Percentiles rank a stretch among this genome's conserved stretches.
phyloP scores from a whole-genome alignment of 768 basidiomycete species.

The Boletus reticulatus region DNA sequence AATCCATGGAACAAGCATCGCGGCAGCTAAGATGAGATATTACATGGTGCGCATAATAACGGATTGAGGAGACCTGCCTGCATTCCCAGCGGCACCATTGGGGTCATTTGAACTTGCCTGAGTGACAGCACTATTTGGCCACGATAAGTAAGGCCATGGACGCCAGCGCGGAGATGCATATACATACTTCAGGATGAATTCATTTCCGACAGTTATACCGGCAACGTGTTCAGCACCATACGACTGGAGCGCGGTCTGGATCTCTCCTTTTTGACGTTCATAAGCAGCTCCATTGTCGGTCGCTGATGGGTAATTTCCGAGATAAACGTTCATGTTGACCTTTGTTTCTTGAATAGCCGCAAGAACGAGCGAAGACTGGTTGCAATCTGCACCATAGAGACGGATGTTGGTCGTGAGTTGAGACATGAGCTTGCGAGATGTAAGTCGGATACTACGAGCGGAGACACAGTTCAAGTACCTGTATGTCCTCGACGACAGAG shows the following conservation, averaged over 20 bases:
- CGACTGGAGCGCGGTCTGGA: constrained; percentile 65
- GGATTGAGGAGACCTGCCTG: constrained; percentile 15
- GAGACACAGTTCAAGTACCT: constrained; percentile 41
- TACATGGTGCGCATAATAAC: neutral
- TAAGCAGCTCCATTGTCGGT: constrained; percentile 72
- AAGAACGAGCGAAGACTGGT: constrained; percentile 76
- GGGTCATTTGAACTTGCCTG: constrained; percentile 48
- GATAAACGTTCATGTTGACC: constrained; percentile 77
- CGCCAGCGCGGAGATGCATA: constrained; percentile 28
- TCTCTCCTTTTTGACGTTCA: constrained; percentile 63
- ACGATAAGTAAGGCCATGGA: constrained; percentile 1
- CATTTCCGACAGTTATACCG: constrained; percentile 91
- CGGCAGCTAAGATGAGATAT: constrained; percentile 43
- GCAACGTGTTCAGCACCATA: constrained; percentile 75
- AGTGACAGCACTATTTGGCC: constrained; percentile 53
- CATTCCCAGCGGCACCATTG: constrained; percentile 56
- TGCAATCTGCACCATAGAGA: constrained; percentile 87
- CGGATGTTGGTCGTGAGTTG: constrained; percentile 82
- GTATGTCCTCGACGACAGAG: constrained; percentile 67
- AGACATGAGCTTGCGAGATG: constrained; percentile 59
- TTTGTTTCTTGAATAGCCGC: constrained; percentile 91
- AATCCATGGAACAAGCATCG: constrained; percentile 64
- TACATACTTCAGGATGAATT: constrained; percentile 76
- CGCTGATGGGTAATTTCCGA: constrained; percentile 65
- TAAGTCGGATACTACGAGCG: constrained; percentile 6